Evolutionary conservation across 2,329 filamentous ascomycete species (phyloP).

Genomic region (Dothideomycetes sp.): DNA sequence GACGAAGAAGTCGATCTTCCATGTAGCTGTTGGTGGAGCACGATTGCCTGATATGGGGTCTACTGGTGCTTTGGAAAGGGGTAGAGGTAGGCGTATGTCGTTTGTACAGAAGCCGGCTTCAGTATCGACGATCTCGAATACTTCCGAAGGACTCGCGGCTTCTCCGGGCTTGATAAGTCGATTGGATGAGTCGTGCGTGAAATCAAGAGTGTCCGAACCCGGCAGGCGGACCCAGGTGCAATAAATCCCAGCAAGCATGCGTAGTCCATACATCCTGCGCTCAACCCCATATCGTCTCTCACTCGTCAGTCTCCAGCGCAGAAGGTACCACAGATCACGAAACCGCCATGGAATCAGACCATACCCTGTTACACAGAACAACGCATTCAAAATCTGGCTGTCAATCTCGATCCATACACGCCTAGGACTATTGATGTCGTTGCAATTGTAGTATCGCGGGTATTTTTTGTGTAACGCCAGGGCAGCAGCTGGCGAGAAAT

Average conservation of each 20-base stretch:
- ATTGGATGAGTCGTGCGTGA: background rate
- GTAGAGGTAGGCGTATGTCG: conserved; percentile 50
- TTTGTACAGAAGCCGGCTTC: no score
- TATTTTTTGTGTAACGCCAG: no score
- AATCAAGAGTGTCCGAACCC: conserved; percentile 52
- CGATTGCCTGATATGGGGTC: conserved; percentile 62
- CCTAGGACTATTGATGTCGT: no score
- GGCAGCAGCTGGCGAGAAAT: no score
- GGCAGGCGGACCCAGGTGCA: conserved; percentile 65
- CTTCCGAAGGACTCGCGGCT: no score
- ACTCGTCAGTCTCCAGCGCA: conserved; percentile 53
- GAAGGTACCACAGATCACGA: conserved; percentile 65
- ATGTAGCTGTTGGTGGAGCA: conserved; percentile 56
- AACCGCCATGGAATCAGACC: conserved; percentile 79
- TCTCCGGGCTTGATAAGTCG: conserved; percentile 1
- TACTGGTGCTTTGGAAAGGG: conserved; percentile 53
- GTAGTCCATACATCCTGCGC: conserved; percentile 43
- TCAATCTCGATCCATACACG: conserved; percentile 83
- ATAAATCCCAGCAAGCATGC: conserved; percentile 65
- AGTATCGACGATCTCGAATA: no score
- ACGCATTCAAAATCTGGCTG: conserved; percentile 70
- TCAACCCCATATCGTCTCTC: no score
- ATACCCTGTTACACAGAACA: conserved; percentile 83
- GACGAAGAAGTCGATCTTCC: conserved; percentile 73
- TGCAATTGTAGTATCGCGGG: no score